phyloP scores from a whole-genome alignment of 257 asterid species.

The Gentiana straminea region DNA sequence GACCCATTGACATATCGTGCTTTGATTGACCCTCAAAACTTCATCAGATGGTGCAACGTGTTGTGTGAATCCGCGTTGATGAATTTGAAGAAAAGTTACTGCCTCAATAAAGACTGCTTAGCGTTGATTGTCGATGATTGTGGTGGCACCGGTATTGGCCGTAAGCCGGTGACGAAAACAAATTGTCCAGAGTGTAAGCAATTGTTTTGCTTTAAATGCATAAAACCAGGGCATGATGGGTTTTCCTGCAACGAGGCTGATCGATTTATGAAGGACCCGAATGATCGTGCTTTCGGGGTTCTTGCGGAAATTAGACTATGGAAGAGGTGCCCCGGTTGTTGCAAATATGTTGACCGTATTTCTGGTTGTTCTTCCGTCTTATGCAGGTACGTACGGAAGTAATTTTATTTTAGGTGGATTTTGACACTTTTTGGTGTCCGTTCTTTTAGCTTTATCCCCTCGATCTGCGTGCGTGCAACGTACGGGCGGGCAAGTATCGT shows the following conservation, averaged over 20 bases:
- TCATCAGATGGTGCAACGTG: conserved; percentile 64
- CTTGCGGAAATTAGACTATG: conserved; percentile 46
- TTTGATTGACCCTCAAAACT: conserved; percentile 26
- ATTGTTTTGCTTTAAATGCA: conserved; percentile 39
- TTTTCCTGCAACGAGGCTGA: conserved; percentile 29
- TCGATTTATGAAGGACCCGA: conserved; percentile 31
- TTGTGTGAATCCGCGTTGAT: conserved; percentile 40
- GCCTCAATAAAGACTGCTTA: conserved; percentile 49
- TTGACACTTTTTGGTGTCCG: too few relatives aligned
- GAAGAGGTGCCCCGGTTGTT: conserved; percentile 64
- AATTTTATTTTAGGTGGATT: too few relatives aligned
- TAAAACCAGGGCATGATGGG: conserved; percentile 18
- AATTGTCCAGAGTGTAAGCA: conserved; percentile 54
- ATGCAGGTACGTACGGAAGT: too few relatives aligned
- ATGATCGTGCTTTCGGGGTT: conserved; percentile 42
- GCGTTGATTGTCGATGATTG: conserved; percentile 59
- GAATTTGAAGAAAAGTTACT: conserved; percentile 31
- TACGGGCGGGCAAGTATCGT: too few relatives aligned
- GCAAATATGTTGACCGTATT: conserved; percentile 44
- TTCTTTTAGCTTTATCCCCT: too few relatives aligned
- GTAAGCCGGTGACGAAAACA: conserved; percentile 20
- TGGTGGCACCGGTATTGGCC: conserved; percentile 11
- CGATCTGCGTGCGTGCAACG: too few relatives aligned
- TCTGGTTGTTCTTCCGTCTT: conserved; percentile 31
- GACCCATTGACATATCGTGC: conserved; percentile 43